phyloP scores from a whole-genome alignment of 2,329 filamentous ascomycete genomes.

The Apiospora marii region DNA sequence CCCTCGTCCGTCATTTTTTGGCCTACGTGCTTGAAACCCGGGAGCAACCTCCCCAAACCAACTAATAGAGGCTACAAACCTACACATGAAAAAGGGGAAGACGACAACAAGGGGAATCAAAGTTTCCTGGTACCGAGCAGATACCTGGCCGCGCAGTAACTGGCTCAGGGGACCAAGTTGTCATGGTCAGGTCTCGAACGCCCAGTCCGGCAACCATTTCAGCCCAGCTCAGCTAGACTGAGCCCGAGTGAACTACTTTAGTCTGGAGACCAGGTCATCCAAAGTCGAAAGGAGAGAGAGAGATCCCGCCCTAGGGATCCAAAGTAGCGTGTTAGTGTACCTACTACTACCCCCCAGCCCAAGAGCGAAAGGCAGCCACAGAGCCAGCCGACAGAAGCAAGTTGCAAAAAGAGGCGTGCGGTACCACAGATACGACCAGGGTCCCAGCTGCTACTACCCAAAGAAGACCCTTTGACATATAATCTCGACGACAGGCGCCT shows the following conservation, averaged over 20 bases:
- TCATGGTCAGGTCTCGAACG: conserved; percentile 26
- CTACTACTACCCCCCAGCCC: neutral
- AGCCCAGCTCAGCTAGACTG: conserved; percentile 29
- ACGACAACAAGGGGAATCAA: conserved; percentile 23
- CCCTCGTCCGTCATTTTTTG: conserved; percentile 5
- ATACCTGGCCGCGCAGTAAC: neutral
- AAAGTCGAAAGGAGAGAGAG: conserved; percentile 23
- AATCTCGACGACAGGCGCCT: conserved; percentile 42
- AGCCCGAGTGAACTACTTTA: conserved; percentile 26
- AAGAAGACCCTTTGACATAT: conserved; percentile 41
- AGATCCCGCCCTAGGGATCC: conserved; percentile 28
- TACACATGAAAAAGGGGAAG: conserved; percentile 18
- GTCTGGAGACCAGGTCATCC: conserved; percentile 24
- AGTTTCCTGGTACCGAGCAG: conserved; percentile 17
- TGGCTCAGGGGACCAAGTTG: conserved; percentile 27
- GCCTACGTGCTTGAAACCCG: conserved; percentile 16
- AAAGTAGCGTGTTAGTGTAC: conserved; percentile 20
- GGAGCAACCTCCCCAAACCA: conserved; percentile 17
- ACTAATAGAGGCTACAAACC: conserved; percentile 8
- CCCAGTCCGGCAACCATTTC: conserved; percentile 28
- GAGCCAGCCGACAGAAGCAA: conserved; percentile 29
- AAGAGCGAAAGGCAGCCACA: conserved; percentile 22
- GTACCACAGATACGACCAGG: conserved; percentile 23
- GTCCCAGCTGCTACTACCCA: conserved; percentile 34
- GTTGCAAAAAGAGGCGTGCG: conserved; percentile 11